Conservation (phyloP, 2,329 filamentous ascomycete genomes). For the Ophiostoma perfectum region DNA sequence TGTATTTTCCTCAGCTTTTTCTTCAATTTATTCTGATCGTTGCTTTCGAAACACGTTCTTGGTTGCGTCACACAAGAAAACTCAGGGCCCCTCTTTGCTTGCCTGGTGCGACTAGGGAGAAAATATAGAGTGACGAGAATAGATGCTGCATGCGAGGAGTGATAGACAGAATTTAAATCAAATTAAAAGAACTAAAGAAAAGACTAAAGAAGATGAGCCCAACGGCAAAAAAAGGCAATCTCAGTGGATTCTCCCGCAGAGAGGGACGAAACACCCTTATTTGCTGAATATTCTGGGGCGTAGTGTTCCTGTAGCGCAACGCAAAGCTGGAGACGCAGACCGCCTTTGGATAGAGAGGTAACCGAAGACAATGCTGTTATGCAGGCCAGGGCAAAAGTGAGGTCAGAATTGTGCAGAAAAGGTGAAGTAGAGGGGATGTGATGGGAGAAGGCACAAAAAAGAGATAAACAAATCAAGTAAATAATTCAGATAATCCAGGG, state of each 20-base stretch:
- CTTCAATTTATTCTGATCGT: background rate
- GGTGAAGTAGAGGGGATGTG: background rate
- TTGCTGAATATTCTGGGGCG: constrained; percentile 3
- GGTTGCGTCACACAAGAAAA: constrained; percentile 15
- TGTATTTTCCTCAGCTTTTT: background rate
- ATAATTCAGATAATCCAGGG: background rate
- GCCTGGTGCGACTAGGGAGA: constrained; percentile 19
- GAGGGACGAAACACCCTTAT: background rate
- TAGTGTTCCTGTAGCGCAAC: background rate
- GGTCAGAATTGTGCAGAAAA: background rate
- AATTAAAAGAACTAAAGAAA: constrained; percentile 13
- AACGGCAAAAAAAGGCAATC: constrained; percentile 4
- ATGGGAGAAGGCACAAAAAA: background rate
- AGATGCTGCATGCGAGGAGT: constrained; percentile 12
- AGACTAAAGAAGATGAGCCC: background rate
- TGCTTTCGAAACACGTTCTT: background rate
- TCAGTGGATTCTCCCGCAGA: background rate
- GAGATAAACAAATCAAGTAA: background rate
- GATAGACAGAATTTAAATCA: constrained; percentile 11
- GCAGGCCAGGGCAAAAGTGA: background rate
- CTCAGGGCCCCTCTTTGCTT: constrained; percentile 20
- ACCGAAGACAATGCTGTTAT: background rate
- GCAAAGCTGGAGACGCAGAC: background rate
- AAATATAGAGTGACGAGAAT: constrained; percentile 21
- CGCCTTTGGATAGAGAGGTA: background rate